phyloP scores from a whole-genome alignment of 1,284 basidiomycete genomes.

The Apiotrichum domesticum region DNA sequence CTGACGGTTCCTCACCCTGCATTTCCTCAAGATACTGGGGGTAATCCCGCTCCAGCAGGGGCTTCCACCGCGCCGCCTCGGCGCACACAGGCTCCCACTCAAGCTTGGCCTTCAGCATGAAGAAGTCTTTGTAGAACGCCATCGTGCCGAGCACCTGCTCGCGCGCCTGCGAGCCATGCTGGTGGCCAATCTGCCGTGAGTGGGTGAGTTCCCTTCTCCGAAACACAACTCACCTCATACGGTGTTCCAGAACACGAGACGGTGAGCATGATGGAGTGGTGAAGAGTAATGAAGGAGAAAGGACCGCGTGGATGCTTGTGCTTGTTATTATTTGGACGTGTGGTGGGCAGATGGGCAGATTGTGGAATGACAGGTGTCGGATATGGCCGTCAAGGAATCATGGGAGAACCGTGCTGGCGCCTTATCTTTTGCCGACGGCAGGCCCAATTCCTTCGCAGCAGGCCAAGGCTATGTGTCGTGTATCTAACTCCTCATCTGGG shows the following conservation, averaged over 20 bases:
- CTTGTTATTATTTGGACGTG: no score
- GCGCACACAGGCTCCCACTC: constrained; percentile 9
- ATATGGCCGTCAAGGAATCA: neutral
- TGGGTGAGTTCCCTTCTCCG: no score
- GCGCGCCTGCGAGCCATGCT: constrained; percentile 11
- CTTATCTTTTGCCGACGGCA: no score
- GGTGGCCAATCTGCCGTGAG: constrained; percentile 12
- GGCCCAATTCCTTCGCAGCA: no score
- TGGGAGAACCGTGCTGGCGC: no score
- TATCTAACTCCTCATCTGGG: no score
- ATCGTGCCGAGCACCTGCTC: constrained; percentile 11
- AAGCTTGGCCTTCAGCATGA: constrained; percentile 11
- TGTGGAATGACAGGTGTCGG: neutral
- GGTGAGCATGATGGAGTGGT: no score
- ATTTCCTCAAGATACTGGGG: constrained; percentile 16
- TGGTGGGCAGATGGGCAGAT: no score
- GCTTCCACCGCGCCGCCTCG: constrained; percentile 13
- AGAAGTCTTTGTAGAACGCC: constrained; percentile 19
- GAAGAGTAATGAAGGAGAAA: no score
- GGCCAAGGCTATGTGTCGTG: no score
- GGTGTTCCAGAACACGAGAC: no score
- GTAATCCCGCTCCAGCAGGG: constrained; percentile 9
- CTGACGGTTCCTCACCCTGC: constrained; percentile 4
- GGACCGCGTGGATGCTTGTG: no score
- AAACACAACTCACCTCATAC: constrained; percentile 4